Base-by-base conservation (phyloP, 2,329 filamentous ascomycete genomes). In the Leptodontidium sp. region DNA sequence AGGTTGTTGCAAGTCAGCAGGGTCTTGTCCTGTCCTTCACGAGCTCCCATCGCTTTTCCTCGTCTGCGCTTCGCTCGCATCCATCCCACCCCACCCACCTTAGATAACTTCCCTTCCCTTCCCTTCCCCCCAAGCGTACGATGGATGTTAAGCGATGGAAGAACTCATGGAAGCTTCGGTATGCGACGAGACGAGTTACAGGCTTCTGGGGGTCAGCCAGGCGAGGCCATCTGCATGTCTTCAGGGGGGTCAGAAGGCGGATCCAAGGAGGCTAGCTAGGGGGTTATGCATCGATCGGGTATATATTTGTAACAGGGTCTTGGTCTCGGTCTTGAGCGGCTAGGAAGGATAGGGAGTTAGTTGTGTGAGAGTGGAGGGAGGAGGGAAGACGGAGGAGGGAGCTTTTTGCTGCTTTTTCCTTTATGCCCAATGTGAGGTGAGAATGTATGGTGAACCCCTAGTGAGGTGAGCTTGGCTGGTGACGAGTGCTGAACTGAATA, bases 221-320 rank as follows among this genome's bases (percentile, higher is more conserved):
- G 11, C 38, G 38, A 40, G 38, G 8, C 6, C 47, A 5, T 50
- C 47, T 14, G 47, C 47, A 14, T 50, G 14, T 50, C 47, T 14
- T 50, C 47, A 50, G 47, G 47, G 45, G 47, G 7, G 21, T 2
- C 17, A 40, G 38, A 59, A 43, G 15, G n/a, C 35, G 35, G 55
- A 59, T 58, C 55, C 55, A 35, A 59, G 55, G 55, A 21, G 38
- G 55, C 55, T 59, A 59, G 29, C 21, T 21, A 21, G 35, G 17
- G 49, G 55, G 40, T 59, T 32, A 59, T 59, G 35, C 38, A 43
- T 59, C 32, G 38, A 43, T 59, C 32, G 38, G 35, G 55, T 40
- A 59, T 43, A 59, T 40, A 43, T 40, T 43, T 43, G 35, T 26
- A 24, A 26, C 35, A 43, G 55, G 38, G 32, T 24, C 55, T 40